Evolutionary conservation across 495 filamentous ascomycete genomes (phyloP).

Genomic region (Xylaria intraflava): DNA sequence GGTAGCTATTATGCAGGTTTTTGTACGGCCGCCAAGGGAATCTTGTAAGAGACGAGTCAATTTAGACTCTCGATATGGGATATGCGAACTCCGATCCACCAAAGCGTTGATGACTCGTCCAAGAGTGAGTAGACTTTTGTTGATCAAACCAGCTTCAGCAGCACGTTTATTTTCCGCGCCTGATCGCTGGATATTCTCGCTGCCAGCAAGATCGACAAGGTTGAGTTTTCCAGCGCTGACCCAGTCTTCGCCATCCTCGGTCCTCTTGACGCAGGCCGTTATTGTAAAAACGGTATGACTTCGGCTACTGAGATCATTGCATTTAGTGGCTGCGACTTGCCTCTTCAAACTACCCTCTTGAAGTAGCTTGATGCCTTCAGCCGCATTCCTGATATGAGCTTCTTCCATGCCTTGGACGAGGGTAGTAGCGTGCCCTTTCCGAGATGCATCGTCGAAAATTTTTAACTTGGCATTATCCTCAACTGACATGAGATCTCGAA

Average conservation of each 20-base stretch:
- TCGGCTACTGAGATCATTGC: conserved; percentile 92
- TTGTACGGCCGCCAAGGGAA: conserved; percentile 88
- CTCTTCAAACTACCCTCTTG: conserved; percentile 85
- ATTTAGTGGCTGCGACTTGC: conserved; percentile 95
- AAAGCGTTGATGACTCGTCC: conserved; percentile 96
- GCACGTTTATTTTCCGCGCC: conserved; percentile 97
- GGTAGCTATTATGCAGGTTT: conserved; percentile 97
- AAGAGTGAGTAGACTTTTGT: conserved; percentile 91
- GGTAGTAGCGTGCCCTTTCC: conserved; percentile 70
- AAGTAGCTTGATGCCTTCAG: conserved; percentile 80
- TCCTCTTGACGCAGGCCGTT: conserved; percentile 77
- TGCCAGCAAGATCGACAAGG: conserved; percentile 90
- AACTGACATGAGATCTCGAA: conserved; percentile 74
- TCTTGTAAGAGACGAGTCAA: conserved; percentile 92
- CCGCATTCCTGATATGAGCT: conserved; percentile 76
- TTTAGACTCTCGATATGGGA: conserved; percentile 96
- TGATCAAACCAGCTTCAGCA: conserved; percentile 91
- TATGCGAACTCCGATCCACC: conserved; percentile 83
- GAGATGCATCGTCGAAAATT: conserved; percentile 85
- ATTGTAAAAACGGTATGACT: conserved; percentile 97
- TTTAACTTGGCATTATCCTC: conserved; percentile 85
- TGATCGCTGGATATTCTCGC: conserved; percentile 93
- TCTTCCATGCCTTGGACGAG: conserved; percentile 98
- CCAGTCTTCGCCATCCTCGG: conserved; percentile 77
- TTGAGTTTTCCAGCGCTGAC: conserved; percentile 93